These are phyloP conservation scores for Dalbergia cochinchinensis DNA, from an alignment of 306 rosid genomes.

Conservation along the genomic window DNA sequence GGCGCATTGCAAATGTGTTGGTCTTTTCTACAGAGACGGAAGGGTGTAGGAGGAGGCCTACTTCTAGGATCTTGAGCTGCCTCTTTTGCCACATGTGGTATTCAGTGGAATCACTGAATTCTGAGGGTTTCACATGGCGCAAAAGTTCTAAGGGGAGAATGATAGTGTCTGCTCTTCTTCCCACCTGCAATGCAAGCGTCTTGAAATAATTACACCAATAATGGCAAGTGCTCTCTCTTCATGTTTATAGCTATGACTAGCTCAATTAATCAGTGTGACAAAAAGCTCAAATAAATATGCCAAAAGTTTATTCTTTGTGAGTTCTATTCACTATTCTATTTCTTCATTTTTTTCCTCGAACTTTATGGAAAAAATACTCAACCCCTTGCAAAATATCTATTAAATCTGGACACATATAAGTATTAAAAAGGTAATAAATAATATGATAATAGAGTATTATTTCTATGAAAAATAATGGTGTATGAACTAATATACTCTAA, in stretches of 20 bases:
- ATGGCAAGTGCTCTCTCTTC: not conserved
- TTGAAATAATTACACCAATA: not conserved
- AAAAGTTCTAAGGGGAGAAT: conserved; percentile 91
- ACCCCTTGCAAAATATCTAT: no score
- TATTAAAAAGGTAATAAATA: no score
- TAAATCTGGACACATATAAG: no score
- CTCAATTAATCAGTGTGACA: not conserved
- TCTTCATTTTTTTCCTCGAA: not conserved
- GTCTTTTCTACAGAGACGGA: conserved; percentile 62
- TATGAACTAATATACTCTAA: no score
- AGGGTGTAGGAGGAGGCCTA: conserved; percentile 82
- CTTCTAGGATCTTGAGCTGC: conserved; percentile 78
- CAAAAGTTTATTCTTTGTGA: conserved; percentile 15
- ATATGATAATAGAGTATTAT: no score
- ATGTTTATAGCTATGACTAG: no score
- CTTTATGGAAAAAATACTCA: no score
- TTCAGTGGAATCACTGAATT: conserved; percentile 82
- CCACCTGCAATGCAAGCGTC: conserved; percentile 58
- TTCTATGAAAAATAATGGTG: no score
- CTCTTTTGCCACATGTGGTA: conserved; percentile 93
- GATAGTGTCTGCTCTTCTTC: conserved; percentile 90
- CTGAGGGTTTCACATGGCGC: conserved; percentile 83
- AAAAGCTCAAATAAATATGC: not conserved
- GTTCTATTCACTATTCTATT: not conserved
- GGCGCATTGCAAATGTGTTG: conserved; percentile 76